Base-by-base conservation (phyloP, 2,329 filamentous ascomycete species). In the Helotiales sp. region DNA sequence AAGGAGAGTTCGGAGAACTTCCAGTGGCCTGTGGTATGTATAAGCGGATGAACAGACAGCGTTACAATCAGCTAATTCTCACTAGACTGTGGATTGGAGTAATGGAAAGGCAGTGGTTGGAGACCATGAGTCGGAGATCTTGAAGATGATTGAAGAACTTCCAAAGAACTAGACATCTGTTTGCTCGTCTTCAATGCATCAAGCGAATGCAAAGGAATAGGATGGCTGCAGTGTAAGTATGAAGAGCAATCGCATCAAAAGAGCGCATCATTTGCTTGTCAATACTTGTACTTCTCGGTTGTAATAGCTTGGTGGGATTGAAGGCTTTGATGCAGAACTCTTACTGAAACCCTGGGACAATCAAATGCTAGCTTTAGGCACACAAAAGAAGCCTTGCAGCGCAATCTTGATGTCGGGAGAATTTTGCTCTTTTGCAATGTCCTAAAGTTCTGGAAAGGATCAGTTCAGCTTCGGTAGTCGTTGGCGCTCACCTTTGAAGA, bases 121-220 rank as follows among this genome's bases (percentile, higher is more conserved):
- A 19, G 90, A 90, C 51, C 87, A 89, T 63, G 88, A 96, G 77
- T 96, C 91, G 15, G 89, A 93, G 77, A 97, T 98, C 60, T 75
- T 96, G 70, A 91, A 89, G 75, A 80, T 96, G 74, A 75, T 97
- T 52, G 83, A 85, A 58, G 78, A 83, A 57, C 72, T 85, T 54
- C 76, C 80, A 63, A 67, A 68, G 55, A 57, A 66, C 19, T 63
- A 67, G 44, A 42, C 30, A 29, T 17, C 29, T 46, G 34, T 60
- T 44, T 55, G 57, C 36, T 47, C 56, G 38, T 58, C 31, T 34
- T 25, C 15, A 31, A 17, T 17, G 46, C 25, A 46, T 56, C 49
- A 56, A 54, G 58, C 42, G 49, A 52, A 10, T 53, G 30, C 48
- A 47, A 29, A 19, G 22, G 52, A 31, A 51, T 44, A 17, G 19